Percentiles rank a stretch among this genome's conserved stretches.
Conservation (phyloP, 805 yeast genomes). For the Yamadazyma tumulicola region DNA sequence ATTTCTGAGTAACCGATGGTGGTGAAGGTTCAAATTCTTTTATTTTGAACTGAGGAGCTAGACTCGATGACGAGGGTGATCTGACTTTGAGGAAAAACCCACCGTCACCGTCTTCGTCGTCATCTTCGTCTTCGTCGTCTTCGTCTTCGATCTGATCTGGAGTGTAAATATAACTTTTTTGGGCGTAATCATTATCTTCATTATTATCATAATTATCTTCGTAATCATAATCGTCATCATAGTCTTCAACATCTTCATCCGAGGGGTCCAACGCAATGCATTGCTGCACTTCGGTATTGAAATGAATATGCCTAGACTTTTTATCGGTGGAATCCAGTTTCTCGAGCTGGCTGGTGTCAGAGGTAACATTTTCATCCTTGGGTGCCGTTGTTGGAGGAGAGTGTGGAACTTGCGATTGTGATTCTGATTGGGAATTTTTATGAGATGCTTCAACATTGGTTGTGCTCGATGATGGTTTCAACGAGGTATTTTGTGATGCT, state of each 20-base stretch:
- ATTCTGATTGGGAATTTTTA: neutral
- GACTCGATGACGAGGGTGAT: conserved; percentile 32
- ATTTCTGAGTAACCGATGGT: conserved; percentile 11
- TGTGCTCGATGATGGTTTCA: neutral
- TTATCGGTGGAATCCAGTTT: conserved; percentile 6
- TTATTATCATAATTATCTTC: conserved; percentile 16
- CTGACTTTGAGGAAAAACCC: conserved; percentile 63
- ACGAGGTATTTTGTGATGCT: neutral
- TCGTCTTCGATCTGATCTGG: conserved; percentile 19
- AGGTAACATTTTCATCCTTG: neutral
- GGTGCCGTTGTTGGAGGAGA: no score
- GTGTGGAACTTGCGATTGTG: no score
- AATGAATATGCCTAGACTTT: conserved; percentile 73
- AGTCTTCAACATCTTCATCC: conserved; percentile 26
- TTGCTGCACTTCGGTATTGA: conserved; percentile 91
- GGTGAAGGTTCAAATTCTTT: conserved; percentile 7
- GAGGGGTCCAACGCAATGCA: conserved; percentile 72
- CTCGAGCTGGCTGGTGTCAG: neutral
- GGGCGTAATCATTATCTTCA: conserved; percentile 16
- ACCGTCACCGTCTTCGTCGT: conserved; percentile 58
- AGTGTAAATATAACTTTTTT: conserved; percentile 13
- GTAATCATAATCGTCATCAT: conserved; percentile 18
- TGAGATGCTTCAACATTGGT: neutral
- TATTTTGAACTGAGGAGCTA: conserved; percentile 16
- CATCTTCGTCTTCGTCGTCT: conserved; percentile 34